Evolutionary conservation across 805 yeast genomes (phyloP).

Genomic region (Suhomyces canberraensis): DNA sequence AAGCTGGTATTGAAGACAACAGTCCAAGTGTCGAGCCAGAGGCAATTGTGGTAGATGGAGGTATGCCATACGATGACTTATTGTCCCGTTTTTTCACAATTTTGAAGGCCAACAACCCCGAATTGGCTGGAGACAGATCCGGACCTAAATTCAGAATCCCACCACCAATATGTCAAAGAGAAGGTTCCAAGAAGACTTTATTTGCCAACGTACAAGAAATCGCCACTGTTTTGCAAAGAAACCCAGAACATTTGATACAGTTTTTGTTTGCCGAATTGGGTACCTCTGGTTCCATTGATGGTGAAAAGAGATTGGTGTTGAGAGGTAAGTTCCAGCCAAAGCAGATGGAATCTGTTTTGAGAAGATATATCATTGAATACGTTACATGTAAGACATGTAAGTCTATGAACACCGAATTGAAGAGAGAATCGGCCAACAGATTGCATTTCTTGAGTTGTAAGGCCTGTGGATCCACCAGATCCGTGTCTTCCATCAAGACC

Average conservation of each 20-base stretch:
- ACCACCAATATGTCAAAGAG: constrained; percentile 95
- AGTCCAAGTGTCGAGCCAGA: constrained; percentile 8
- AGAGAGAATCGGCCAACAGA: constrained; percentile 94
- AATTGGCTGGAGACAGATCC: constrained; percentile 93
- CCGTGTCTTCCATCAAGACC: constrained; percentile 95
- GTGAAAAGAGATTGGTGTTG: constrained; percentile 93
- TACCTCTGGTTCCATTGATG: constrained; percentile 98
- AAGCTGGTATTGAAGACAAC: constrained; percentile 75
- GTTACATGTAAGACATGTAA: constrained; percentile 99
- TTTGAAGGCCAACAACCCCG: constrained; percentile 92
- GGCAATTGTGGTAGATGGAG: constrained; percentile 37
- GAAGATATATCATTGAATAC: constrained; percentile 94
- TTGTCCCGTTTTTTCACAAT: constrained; percentile 82
- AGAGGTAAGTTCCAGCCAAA: constrained; percentile 98
- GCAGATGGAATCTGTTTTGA: constrained; percentile 92
- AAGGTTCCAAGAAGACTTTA: constrained; percentile 93
- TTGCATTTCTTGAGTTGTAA: constrained; percentile 96
- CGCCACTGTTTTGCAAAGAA: constrained; percentile 89
- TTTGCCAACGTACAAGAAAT: constrained; percentile 96
- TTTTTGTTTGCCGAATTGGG: constrained; percentile 98
- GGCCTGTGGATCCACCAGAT: constrained; percentile 95
- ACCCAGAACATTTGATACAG: constrained; percentile 95
- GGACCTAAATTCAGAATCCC: constrained; percentile 94
- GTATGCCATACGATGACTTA: constrained; percentile 71
- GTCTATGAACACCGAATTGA: constrained; percentile 92